Base-by-base conservation (phyloP, 306 rosid genomes). In the Rubus parviflorus region DNA sequence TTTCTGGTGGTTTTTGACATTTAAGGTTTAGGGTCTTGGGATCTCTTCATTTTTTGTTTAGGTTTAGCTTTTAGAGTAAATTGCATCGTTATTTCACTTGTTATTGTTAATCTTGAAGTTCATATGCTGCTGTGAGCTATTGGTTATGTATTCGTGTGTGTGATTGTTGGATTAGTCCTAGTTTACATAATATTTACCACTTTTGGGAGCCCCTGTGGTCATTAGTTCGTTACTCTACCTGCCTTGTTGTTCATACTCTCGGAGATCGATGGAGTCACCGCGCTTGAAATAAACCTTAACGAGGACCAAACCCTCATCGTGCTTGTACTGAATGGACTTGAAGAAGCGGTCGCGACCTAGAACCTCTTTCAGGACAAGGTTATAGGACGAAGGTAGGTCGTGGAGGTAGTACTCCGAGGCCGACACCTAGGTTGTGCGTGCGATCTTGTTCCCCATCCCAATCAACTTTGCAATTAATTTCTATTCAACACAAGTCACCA, bases 231-330 rank as follows among this genome's bases (percentile, higher is more conserved):
- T 37, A 64, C 46, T 40, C 17, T 64, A 10, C 52, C 30, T 42
- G 19, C 52, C 37, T 37, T 20, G 19, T 20, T 10, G 92, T 30
- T 92, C 96, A 79, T 95, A 87, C 11, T 90, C 87, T 6, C 84
- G 83, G 77, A 92, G 91, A 83, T 95, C 96, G 71, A 95, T 74
- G 80, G 53, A 86, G 82, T 95, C 97, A 37, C 99, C 99, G 42
- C 97, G 97, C 86, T 92, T 92, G 97, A 95, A 95, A 75, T 95
- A 92, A 48, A 95, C 97, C 89, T 95, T 95, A 75, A 95, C 99
- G 70, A 95, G 97, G 46, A 95, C 97, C 86, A 95, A 88, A 70
- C 98, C 98, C 86, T 92, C 97, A 56, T 95, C 98, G 83, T 95
- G 98, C 83, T 95, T 95, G 86, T 97, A 92, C 76, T 85, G 89